Conservation (phyloP, 2,329 filamentous ascomycete species). For the Aurifilum marmelostoma region DNA sequence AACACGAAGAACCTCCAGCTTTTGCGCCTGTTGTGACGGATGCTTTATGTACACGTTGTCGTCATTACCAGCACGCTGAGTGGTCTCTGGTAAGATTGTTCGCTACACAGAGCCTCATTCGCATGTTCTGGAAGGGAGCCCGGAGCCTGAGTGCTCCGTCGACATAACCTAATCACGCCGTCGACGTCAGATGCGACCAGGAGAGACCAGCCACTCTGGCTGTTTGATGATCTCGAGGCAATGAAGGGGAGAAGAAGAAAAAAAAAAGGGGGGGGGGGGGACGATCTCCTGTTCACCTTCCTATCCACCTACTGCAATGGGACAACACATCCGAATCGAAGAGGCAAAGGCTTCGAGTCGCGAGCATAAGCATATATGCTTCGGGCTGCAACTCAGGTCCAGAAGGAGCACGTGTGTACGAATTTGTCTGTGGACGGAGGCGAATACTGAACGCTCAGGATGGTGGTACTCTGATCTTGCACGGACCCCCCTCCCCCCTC, state of each 20-base stretch:
- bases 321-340: neutral
- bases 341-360: neutral
- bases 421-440: slow-evolving; percentile 5
- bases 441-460: neutral
- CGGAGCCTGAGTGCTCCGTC: neutral
- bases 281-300: neutral
- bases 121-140: neutral
- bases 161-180: slow-evolving; percentile 5
- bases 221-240: slow-evolving; percentile 10
- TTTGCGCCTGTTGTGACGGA: neutral
- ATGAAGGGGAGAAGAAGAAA: no score
- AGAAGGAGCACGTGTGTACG: neutral
- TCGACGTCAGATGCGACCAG: neutral
- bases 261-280: no score
- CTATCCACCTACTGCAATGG: neutral
- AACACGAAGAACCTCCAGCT: slow-evolving; percentile 12
- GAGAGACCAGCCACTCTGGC: neutral
- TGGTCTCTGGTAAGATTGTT: neutral
- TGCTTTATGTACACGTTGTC: slow-evolving; percentile 8
- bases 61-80: slow-evolving; percentile 20
- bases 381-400: neutral
- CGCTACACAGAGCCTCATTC: neutral
- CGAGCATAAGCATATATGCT: neutral
- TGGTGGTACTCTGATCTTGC: neutral
- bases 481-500: no score